phyloP scores from a whole-genome alignment of 805 yeast species.

The Priceomyces castillae region DNA sequence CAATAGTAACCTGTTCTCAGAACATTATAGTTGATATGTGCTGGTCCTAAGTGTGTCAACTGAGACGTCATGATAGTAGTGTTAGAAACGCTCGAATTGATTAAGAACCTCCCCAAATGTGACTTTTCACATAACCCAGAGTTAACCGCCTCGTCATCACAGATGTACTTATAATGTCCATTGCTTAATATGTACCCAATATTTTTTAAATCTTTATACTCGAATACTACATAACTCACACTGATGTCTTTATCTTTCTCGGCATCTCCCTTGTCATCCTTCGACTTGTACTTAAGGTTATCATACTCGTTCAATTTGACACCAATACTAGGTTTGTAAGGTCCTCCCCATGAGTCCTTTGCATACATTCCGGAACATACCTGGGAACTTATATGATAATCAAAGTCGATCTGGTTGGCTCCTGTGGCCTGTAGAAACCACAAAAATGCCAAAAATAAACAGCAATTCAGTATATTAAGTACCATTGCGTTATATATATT shows the following conservation, averaged over 20 bases:
- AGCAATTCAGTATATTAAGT: background rate
- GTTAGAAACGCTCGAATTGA: conserved; percentile 44
- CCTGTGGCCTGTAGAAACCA: background rate
- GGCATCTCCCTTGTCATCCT: conserved; percentile 7
- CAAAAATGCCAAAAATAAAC: background rate
- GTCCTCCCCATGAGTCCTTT: conserved; percentile 84
- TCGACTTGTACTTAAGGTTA: conserved; percentile 25
- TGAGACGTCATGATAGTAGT: conserved; percentile 57
- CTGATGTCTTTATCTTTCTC: conserved; percentile 30
- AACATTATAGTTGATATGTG: conserved; percentile 61
- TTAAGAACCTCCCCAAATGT: conserved; percentile 62
- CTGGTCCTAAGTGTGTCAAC: conserved; percentile 56
- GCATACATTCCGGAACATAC: conserved; percentile 90
- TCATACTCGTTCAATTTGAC: conserved; percentile 28
- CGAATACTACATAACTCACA: conserved; percentile 74
- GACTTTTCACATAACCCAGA: conserved; percentile 50
- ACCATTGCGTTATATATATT: background rate
- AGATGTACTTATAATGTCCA: conserved; percentile 48
- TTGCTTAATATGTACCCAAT: conserved; percentile 58
- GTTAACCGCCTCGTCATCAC: conserved; percentile 67
- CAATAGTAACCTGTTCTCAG: conserved; percentile 88
- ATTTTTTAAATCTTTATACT: conserved; percentile 69
- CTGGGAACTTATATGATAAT: conserved; percentile 49
- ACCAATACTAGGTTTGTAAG: conserved; percentile 42
- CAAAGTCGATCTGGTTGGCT: conserved; percentile 29